phyloP scores from a whole-genome alignment of 495 filamentous ascomycete species.

The Rusavskia elegans region DNA sequence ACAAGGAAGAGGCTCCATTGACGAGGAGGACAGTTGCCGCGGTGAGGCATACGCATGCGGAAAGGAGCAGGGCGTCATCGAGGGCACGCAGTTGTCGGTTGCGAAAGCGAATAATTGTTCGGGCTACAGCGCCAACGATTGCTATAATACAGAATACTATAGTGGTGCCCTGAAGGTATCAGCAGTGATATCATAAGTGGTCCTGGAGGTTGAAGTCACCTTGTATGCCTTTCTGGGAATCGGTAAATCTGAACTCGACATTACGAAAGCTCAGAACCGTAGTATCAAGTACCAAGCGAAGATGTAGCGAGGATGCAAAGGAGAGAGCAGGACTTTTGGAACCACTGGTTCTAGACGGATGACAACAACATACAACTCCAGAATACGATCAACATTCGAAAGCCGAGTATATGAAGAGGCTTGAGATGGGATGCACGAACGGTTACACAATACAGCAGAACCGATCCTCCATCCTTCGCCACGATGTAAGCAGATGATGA shows the following conservation, averaged over 20 bases:
- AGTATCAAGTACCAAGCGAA: too few species aligned
- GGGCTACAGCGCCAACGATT: not conserved
- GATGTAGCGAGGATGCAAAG: too few species aligned
- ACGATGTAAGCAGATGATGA: conserved; percentile 27
- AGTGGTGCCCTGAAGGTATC: not conserved
- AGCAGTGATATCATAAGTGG: not conserved
- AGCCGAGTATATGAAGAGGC: too few species aligned
- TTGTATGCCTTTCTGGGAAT: not conserved
- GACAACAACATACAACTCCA: too few species aligned
- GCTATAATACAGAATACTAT: conserved; percentile 2
- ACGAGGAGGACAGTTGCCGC: conserved; percentile 2
- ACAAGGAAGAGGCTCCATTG: not conserved
- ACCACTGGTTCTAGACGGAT: too few species aligned
- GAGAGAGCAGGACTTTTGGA: too few species aligned
- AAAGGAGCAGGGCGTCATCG: conserved; percentile 3
- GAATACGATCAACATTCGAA: too few species aligned
- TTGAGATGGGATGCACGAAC: too few species aligned
- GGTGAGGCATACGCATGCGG: conserved; percentile 2
- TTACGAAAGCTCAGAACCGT: too few species aligned
- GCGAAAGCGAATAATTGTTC: conserved; percentile 1
- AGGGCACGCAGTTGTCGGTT: conserved; percentile 3
- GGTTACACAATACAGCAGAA: conserved; percentile 17
- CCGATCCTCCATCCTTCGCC: conserved; percentile 51
- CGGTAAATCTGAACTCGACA: conserved; percentile 44
- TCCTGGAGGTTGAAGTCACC: not conserved